phyloP scores from a whole-genome alignment of 805 yeast species.

The Myxozyma neotropica region DNA sequence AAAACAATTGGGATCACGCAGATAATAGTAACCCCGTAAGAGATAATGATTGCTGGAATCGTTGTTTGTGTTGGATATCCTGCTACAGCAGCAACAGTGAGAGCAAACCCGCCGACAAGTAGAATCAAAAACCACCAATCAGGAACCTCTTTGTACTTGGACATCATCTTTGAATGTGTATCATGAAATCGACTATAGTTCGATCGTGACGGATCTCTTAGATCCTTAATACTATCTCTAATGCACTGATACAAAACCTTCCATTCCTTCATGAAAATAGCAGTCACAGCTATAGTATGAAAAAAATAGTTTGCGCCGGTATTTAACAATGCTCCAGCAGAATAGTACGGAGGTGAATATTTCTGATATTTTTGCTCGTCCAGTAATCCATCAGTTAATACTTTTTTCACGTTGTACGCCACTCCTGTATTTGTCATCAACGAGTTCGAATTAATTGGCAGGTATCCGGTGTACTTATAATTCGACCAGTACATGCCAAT shows the following conservation, averaged over 20 bases:
- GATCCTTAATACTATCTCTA: no score
- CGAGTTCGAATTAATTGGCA: background rate
- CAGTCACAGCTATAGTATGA: background rate
- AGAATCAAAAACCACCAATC: no score
- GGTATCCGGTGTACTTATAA: constrained; percentile 55
- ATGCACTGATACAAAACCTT: background rate
- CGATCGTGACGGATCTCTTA: no score
- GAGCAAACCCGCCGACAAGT: no score
- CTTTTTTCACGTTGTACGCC: background rate
- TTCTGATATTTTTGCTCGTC: background rate
- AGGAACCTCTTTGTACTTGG: no score
- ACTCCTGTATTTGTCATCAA: background rate
- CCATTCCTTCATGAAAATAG: background rate
- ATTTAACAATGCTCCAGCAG: background rate
- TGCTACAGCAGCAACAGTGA: no score
- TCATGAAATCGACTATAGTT: no score
- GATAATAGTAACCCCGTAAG: no score
- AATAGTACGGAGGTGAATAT: background rate
- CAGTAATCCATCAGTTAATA: background rate
- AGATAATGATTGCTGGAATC: no score
- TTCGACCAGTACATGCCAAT: constrained; percentile 58
- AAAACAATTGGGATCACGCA: no score
- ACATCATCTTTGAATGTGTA: no score
- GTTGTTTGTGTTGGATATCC: no score
- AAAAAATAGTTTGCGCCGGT: background rate